Conservation (phyloP, 805 yeast genomes). For the Monosporozyma aquatica region DNA sequence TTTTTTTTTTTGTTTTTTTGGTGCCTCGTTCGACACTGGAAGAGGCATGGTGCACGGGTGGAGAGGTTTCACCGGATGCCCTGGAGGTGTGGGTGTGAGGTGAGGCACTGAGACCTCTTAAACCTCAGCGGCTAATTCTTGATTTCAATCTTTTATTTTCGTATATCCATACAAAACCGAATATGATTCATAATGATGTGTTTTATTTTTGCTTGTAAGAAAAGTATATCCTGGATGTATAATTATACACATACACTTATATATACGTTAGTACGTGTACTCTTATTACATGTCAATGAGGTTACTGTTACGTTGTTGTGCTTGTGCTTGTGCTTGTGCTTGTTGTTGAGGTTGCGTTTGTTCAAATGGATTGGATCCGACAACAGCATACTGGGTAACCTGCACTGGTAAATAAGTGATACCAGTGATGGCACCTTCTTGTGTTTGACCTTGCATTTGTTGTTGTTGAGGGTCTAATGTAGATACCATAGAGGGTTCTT, state of each 20-base stretch:
- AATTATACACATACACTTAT: background rate
- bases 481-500: conserved; percentile 3
- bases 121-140: background rate
- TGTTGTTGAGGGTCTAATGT: conserved; percentile 4
- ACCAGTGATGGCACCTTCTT: conserved; percentile 5
- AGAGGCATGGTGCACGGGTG: background rate
- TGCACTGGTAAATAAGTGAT: conserved; percentile 10
- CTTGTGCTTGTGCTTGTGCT: conserved; percentile 7
- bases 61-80: background rate
- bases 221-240: no score
- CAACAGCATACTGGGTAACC: conserved; percentile 5
- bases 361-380: conserved; percentile 5
- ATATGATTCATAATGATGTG: no score
- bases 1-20: no score
- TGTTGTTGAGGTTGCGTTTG: conserved; percentile 14
- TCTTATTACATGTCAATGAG: conserved; percentile 24
- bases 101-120: background rate
- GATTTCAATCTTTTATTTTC: no score
- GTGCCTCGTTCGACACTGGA: no score
- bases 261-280: no score
- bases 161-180: no score
- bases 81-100: background rate
- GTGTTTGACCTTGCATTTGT: conserved; percentile 9
- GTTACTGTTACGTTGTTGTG: conserved; percentile 12
- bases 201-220: background rate